Evolutionary conservation across 306 rosid genomes (phyloP), one percentile per base, ranked within the genome.

Genomic region (Cicer cuneatum): DNA sequence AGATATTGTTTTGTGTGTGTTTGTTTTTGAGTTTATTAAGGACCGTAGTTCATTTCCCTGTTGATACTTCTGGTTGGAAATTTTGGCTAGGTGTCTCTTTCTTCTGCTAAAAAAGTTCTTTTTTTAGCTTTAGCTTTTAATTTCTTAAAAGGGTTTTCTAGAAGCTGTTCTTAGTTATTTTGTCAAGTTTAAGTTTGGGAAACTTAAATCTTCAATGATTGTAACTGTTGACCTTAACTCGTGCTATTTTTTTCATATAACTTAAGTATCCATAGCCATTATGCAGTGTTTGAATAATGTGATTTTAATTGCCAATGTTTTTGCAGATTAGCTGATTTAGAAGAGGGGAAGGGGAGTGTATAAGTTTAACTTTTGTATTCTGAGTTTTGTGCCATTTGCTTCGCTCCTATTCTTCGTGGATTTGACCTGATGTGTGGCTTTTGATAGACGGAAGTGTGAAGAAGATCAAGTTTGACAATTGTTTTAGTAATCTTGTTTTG

Each of bases 321-420:
- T 57, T 35, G 70, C 83, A 87, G 89, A 88, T 83, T 86, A 86
- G 72, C 79, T 73, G 82, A 72, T 73, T 67, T 71, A 8, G 38
- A 77, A 8, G 38, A 74, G 53, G 43, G 18, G 3, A 42, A 59
- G 18, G 72, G 66, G 56, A 43, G 69, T 73, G 56, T 56, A 33
- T 40, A 76, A 75, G 65, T 78, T 60, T 35, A 69, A 39, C 47
- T 52, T 59, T 59, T 11, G 56, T n/a, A 40, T 53, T 75, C 40
- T 18, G 19, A 48, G 63, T 16, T 77, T 0, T 48, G 67, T 16
- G 19, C 35, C 5, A 5, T 29, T 29, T 60, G 37, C 63, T 73
- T 65, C 60, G 46, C 8, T 43, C 46, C 12, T 56, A n/a, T 51
- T 62, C 51, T 71, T 65, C 64, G 61, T 54, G 73, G 74, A 82